A percentile compares a stretch with the other conserved stretches of the same genome.
phyloP scores from a whole-genome alignment of 2,329 filamentous ascomycete genomes.

The Colletotrichum liriopes region DNA sequence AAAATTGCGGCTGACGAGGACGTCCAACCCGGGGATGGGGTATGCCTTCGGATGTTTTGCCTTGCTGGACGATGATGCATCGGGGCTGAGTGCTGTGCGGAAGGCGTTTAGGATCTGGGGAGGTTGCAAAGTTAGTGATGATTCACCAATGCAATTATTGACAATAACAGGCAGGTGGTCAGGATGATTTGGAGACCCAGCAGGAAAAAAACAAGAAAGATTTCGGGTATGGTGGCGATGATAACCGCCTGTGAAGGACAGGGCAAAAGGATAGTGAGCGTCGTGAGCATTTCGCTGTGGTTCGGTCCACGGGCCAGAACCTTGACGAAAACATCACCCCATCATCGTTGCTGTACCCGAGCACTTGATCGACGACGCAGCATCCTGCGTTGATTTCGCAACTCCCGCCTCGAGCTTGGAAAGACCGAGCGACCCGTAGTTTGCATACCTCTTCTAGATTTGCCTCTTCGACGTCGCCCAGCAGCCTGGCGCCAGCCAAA shows the following conservation, averaged over 20 bases:
- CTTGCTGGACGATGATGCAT: slow-evolving; percentile 21
- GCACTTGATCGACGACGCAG: neutral
- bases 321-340: slow-evolving; percentile 26
- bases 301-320: slow-evolving; percentile 8
- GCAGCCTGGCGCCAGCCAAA: slow-evolving; percentile 63
- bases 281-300: slow-evolving; percentile 46
- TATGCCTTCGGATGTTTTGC: slow-evolving; percentile 50
- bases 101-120: slow-evolving; percentile 50
- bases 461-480: slow-evolving; percentile 70
- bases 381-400: neutral
- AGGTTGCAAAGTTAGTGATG: slow-evolving; percentile 44
- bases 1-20: slow-evolving; percentile 63
- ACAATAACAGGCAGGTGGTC: neutral
- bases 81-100: slow-evolving; percentile 41
- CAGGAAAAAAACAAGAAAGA: neutral
- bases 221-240: neutral
- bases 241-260: neutral
- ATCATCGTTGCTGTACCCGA: slow-evolving; percentile 3
- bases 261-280: slow-evolving; percentile 45
- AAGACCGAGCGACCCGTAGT: neutral
- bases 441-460: slow-evolving; percentile 72
- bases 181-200: neutral
- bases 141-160: neutral
- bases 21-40: slow-evolving; percentile 62
- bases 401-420: neutral